Conservation (phyloP, 108 stramenopile species). For the Poteriospumella lacustris region DNA sequence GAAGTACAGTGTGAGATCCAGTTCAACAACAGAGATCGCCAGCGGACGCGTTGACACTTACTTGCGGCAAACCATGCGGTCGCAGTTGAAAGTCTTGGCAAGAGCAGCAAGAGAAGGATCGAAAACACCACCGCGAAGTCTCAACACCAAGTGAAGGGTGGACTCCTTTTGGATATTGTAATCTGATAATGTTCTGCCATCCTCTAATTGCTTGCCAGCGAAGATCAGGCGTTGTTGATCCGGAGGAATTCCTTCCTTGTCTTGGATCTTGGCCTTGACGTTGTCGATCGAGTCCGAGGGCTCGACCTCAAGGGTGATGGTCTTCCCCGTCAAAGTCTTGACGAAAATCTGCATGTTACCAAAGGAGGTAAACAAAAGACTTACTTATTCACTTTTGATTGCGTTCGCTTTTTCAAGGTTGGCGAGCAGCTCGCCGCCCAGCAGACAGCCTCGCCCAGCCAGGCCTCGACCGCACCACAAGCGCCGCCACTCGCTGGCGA, state of each 20-base stretch:
- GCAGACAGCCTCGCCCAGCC: too few relatives aligned
- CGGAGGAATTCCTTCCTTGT: conserved; percentile 97
- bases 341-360: conserved; percentile 57
- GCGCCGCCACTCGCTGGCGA: too few relatives aligned
- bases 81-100: conserved; percentile 98
- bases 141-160: conserved; percentile 55
- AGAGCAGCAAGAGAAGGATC: conserved; percentile 92
- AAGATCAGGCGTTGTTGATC: conserved; percentile 93
- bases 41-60: conserved; percentile 5
- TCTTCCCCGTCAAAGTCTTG: conserved; percentile 94
- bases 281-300: conserved; percentile 96
- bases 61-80: conserved; percentile 64
- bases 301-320: conserved; percentile 97
- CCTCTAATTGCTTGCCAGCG: conserved; percentile 84
- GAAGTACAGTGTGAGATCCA: background rate
- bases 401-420: too few relatives aligned
- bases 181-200: conserved; percentile 64
- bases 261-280: conserved; percentile 98
- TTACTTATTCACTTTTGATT: too few relatives aligned
- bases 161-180: conserved; percentile 75
- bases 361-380: too few relatives aligned
- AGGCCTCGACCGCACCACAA: too few relatives aligned
- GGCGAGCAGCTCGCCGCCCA: too few relatives aligned
- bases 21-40: background rate
- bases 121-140: conserved; percentile 55